Evolutionary conservation across 352 stramenopile species (phyloP).

Genomic region (Phytopythium boreale): DNA sequence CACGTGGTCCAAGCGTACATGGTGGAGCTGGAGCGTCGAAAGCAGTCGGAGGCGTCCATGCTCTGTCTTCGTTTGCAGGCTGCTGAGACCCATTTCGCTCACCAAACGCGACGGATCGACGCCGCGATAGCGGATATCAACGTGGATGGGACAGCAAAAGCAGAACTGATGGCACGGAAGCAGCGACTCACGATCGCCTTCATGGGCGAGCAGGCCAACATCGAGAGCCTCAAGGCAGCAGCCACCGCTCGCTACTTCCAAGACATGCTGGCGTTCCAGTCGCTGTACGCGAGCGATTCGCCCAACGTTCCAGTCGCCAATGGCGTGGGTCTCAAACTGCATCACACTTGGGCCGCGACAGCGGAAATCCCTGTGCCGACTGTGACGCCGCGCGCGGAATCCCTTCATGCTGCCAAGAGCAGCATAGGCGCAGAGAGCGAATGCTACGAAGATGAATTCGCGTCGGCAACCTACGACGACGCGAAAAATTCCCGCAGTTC

Average conservation of each 20-base stretch:
- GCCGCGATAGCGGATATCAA: slow-evolving; percentile 6
- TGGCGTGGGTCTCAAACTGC: neutral
- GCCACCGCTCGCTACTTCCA: slow-evolving; percentile 62
- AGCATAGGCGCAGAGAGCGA: neutral
- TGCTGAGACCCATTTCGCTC: slow-evolving; percentile 32
- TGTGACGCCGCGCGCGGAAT: neutral
- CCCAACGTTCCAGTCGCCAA: neutral
- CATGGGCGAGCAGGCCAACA: slow-evolving; percentile 42
- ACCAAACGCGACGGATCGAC: slow-evolving; percentile 26
- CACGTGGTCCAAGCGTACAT: slow-evolving; percentile 23
- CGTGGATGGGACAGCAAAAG: neutral
- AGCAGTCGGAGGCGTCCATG: slow-evolving; percentile 47
- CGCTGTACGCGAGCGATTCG: slow-evolving; percentile 14
- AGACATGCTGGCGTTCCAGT: slow-evolving; percentile 53
- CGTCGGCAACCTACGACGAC: slow-evolving; percentile 17
- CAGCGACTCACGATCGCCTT: slow-evolving; percentile 41
- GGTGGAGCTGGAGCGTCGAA: slow-evolving; percentile 42
- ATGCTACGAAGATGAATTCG: slow-evolving; percentile 45
- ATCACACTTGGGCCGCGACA: neutral
- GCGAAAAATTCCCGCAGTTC: neutral
- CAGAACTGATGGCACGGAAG: slow-evolving; percentile 22
- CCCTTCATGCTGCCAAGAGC: neutral
- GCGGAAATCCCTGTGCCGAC: neutral
- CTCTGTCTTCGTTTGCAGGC: slow-evolving; percentile 41
- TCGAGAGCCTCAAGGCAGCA: slow-evolving; percentile 52